A percentile compares a stretch with the other conserved stretches of the same genome.
Evolutionary conservation across 306 rosid genomes (phyloP).

Genomic region (Lupinus albus): DNA sequence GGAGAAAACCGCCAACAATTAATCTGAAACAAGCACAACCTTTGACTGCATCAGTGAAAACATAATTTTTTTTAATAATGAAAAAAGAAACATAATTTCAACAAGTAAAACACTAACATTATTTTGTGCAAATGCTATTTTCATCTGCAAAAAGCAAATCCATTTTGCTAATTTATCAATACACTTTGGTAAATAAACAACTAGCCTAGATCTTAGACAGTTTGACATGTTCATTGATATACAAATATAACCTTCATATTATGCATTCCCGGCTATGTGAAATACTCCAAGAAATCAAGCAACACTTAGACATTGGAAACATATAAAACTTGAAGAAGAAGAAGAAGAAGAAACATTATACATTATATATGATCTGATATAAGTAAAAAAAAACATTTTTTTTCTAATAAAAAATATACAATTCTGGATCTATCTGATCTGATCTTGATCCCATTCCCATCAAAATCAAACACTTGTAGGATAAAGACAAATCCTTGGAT

Average conservation of each 20-base stretch:
- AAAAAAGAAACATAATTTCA: no score
- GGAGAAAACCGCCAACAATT: no score
- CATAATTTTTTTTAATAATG: no score
- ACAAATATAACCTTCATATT: slow-evolving; percentile 23
- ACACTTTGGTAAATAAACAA: not conserved
- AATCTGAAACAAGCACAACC: no score
- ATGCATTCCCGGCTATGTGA: slow-evolving; percentile 42
- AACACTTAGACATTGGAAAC: not conserved
- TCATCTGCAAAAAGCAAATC: not conserved
- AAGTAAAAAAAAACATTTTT: not conserved
- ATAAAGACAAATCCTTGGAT: slow-evolving; percentile 48
- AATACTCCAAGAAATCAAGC: slow-evolving; percentile 34
- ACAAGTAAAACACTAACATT: no score
- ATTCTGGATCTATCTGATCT: slow-evolving; percentile 20
- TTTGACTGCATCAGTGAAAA: no score
- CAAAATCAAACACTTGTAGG: slow-evolving; percentile 62
- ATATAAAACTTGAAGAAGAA: slow-evolving; percentile 4
- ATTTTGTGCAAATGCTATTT: not conserved
- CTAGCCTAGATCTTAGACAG: slow-evolving; percentile 14
- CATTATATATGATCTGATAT: slow-evolving; percentile 35
- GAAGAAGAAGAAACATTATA: slow-evolving; percentile 42
- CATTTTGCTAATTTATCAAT: slow-evolving; percentile 6
- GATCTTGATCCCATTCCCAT: slow-evolving; percentile 17
- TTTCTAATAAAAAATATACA: not conserved
- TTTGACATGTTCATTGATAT: slow-evolving; percentile 30